Percentiles rank a stretch among this genome's conserved stretches.
These are phyloP conservation scores for Chytridium lagenaria DNA, from an alignment of 371 early-diverging fungal genomes.

Conservation along the genomic window DNA sequence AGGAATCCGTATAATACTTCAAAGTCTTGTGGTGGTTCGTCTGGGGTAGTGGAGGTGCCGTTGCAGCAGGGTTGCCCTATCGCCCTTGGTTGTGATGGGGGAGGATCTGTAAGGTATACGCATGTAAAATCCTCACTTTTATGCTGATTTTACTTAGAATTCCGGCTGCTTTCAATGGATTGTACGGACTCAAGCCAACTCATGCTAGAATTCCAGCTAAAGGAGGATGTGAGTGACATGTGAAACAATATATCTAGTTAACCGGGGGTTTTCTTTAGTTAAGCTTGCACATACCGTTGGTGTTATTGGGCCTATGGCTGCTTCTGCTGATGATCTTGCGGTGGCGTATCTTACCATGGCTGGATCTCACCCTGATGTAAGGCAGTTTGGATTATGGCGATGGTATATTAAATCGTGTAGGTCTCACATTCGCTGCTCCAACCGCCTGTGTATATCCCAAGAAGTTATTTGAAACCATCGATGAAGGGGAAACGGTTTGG, in stretches of 20 bases:
- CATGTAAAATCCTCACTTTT: background rate
- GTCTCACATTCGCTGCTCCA: constrained; percentile 32
- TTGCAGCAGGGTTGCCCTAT: constrained; percentile 72
- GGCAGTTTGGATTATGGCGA: background rate
- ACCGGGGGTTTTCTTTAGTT: constrained; percentile 23
- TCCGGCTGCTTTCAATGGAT: constrained; percentile 73
- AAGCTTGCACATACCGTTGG: constrained; percentile 64
- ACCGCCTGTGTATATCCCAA: constrained; percentile 36
- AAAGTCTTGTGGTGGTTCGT: constrained; percentile 74
- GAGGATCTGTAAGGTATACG: constrained; percentile 67
- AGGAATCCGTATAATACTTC: constrained; percentile 67
- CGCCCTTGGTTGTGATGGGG: constrained; percentile 77
- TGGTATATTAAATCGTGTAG: background rate
- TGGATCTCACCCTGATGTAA: constrained; percentile 62
- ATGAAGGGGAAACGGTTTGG: constrained; percentile 63
- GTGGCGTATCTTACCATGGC: constrained; percentile 67
- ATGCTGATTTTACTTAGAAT: too few relatives aligned
- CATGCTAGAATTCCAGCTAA: constrained; percentile 61
- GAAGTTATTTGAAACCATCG: constrained; percentile 9
- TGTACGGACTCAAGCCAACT: constrained; percentile 78
- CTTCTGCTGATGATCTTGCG: constrained; percentile 68
- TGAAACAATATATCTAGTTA: background rate
- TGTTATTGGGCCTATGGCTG: constrained; percentile 68
- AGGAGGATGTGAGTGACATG: constrained; percentile 15
- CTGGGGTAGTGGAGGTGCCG: constrained; percentile 68